Percentiles rank a stretch among this genome's conserved stretches.
Evolutionary conservation across 768 basidiomycete genomes (phyloP).

Genomic region (Xerocomellus chrysenteron): DNA sequence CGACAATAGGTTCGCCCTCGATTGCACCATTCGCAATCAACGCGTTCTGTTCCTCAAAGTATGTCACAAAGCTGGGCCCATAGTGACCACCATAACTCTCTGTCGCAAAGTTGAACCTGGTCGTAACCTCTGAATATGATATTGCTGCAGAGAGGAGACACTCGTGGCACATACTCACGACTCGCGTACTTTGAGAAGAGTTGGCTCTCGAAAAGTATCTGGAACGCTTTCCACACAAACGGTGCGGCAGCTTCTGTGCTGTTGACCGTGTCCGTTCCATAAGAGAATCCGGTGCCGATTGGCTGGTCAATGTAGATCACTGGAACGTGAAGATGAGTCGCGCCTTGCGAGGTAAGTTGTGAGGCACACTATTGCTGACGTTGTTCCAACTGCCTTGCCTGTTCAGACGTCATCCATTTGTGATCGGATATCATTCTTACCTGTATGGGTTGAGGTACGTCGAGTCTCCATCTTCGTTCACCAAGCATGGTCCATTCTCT

Average conservation of each 20-base stretch:
- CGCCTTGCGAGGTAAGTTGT: too few species aligned
- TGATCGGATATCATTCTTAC: constrained; percentile 25
- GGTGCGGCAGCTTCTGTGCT: constrained; percentile 50
- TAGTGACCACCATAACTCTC: constrained; percentile 73
- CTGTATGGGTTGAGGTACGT: constrained; percentile 62
- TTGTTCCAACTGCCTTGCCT: constrained; percentile 73
- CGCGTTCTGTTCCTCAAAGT: constrained; percentile 61
- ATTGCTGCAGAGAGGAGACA: background rate
- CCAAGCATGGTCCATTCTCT: constrained; percentile 67
- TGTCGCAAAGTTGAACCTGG: constrained; percentile 60
- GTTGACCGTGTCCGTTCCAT: constrained; percentile 56
- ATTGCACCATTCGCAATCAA: constrained; percentile 45
- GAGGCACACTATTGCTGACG: constrained; percentile 55
- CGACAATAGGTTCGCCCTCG: constrained; percentile 48
- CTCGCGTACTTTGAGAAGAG: constrained; percentile 51
- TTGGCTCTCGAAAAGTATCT: constrained; percentile 57
- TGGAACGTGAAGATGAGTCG: constrained; percentile 16
- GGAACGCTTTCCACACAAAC: constrained; percentile 61
- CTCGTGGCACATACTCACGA: constrained; percentile 44
- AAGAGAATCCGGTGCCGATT: constrained; percentile 64
- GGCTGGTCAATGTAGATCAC: constrained; percentile 74
- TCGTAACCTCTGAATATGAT: background rate
- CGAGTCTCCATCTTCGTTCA: constrained; percentile 51
- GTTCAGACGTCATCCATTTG: background rate
- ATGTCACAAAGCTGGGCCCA: constrained; percentile 62